Percentiles rank a stretch among this genome's conserved stretches.
These are phyloP conservation scores for Leishmania braziliensis DNA, from an alignment of 208 protist genomes.

Conservation along the genomic window DNA sequence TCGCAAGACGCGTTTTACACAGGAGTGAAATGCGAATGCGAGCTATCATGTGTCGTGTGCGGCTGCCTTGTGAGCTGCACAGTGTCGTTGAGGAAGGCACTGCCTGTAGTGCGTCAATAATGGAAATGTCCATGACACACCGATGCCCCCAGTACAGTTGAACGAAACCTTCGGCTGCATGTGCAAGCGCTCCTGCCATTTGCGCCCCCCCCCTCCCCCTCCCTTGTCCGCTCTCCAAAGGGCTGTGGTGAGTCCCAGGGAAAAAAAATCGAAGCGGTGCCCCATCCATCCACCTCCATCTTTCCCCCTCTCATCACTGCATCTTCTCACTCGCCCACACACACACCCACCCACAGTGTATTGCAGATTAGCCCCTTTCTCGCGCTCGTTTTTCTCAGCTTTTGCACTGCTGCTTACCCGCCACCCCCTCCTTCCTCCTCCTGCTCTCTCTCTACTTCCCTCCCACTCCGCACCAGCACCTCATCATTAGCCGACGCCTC, in stretches of 20 bases:
- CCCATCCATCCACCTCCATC: not conserved
- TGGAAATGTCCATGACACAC: not conserved
- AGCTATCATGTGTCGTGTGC: not conserved
- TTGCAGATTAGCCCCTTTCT: not conserved
- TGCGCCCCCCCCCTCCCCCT: no score
- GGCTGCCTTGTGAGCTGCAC: not conserved
- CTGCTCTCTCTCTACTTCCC: no score
- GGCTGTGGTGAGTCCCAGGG: not conserved
- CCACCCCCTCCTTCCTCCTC: not conserved
- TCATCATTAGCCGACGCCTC: not conserved
- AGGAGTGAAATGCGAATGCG: not conserved
- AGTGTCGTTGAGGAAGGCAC: not conserved
- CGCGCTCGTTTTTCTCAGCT: not conserved
- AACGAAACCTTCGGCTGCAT: not conserved
- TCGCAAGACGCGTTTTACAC: not conserved
- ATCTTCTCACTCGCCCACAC: not conserved
- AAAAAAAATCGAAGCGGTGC: not conserved
- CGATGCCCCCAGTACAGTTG: not conserved
- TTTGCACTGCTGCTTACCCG: not conserved
- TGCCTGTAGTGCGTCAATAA: not conserved
- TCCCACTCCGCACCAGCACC: no score
- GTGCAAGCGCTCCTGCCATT: not conserved
- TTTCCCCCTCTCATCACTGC: not conserved
- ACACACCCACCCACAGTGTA: not conserved
- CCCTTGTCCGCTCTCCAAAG: no score